Evolutionary conservation across 768 basidiomycete genomes (phyloP).

Genomic region (Rickenella mellea): DNA sequence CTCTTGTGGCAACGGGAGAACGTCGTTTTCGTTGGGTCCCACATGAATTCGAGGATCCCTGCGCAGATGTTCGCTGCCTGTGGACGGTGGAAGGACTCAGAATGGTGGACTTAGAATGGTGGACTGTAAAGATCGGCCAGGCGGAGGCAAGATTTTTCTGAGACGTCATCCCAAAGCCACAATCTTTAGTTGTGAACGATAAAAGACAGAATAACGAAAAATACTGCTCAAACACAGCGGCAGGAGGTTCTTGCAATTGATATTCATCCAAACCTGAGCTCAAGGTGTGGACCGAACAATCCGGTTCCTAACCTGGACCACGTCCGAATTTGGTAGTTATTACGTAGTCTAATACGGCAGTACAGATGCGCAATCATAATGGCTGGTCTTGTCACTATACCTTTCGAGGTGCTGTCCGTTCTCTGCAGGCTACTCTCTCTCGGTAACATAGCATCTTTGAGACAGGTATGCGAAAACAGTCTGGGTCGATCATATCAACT

Average conservation of each 20-base stretch:
- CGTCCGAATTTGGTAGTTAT: no score
- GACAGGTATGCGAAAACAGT: no score
- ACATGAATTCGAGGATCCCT: constrained; percentile 78
- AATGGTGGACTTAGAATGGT: constrained; percentile 21
- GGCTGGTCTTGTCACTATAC: no score
- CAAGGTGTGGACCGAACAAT: no score
- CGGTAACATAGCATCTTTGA: no score
- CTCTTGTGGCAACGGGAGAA: constrained; percentile 88
- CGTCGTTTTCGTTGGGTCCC: constrained; percentile 74
- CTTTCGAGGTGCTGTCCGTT: no score
- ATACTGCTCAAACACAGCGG: constrained; percentile 81
- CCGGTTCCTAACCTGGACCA: no score
- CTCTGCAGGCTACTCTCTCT: no score
- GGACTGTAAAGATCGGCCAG: constrained; percentile 48
- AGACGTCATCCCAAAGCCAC: not conserved
- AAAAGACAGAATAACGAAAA: constrained; percentile 45
- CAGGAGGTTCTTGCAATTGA: constrained; percentile 62
- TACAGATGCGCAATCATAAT: no score
- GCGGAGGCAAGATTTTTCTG: constrained; percentile 55
- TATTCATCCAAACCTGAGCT: constrained; percentile 56
- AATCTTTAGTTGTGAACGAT: constrained; percentile 2
- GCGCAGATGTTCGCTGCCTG: constrained; percentile 49
- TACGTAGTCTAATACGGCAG: no score
- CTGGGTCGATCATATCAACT: no score
- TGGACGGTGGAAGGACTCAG: constrained; percentile 38